These are phyloP conservation scores for Neurospora cerealis DNA, from an alignment of 495 filamentous ascomycete species.

Conservation along the genomic window DNA sequence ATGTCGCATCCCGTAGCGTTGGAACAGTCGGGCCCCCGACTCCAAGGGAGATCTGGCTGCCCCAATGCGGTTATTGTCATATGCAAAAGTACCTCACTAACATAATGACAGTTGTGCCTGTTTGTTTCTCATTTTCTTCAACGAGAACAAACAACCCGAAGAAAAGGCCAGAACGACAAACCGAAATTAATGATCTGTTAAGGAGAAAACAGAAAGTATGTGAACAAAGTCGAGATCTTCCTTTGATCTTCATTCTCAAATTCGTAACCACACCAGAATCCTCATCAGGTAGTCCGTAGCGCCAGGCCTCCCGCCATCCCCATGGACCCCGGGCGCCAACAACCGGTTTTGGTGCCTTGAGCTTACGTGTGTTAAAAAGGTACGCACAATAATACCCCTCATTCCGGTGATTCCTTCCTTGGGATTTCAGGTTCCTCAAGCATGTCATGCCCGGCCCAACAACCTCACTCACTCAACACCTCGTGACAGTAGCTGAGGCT, in stretches of 20 bases:
- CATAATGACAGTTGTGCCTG: background rate
- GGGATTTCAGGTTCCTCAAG: background rate
- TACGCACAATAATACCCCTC: background rate
- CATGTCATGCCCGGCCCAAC: background rate
- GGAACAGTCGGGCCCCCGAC: background rate
- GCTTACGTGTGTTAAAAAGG: background rate
- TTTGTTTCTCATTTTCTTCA: background rate
- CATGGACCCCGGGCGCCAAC: background rate
- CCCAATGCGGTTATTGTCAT: background rate
- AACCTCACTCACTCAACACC: background rate
- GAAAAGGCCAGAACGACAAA: background rate
- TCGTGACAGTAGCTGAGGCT: background rate
- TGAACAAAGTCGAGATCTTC: background rate
- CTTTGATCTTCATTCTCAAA: background rate
- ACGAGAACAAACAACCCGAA: background rate
- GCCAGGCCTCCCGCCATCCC: background rate
- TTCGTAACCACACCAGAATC: background rate
- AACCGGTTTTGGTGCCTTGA: background rate
- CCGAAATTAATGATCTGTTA: background rate
- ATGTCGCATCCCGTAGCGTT: background rate
- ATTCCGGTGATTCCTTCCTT: background rate
- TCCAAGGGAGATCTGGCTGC: background rate
- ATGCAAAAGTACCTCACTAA: background rate
- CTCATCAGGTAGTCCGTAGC: background rate
- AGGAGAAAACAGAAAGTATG: background rate